Evolutionary conservation across 441 rosid genomes (phyloP).

Genomic region (Breynia disticha): DNA sequence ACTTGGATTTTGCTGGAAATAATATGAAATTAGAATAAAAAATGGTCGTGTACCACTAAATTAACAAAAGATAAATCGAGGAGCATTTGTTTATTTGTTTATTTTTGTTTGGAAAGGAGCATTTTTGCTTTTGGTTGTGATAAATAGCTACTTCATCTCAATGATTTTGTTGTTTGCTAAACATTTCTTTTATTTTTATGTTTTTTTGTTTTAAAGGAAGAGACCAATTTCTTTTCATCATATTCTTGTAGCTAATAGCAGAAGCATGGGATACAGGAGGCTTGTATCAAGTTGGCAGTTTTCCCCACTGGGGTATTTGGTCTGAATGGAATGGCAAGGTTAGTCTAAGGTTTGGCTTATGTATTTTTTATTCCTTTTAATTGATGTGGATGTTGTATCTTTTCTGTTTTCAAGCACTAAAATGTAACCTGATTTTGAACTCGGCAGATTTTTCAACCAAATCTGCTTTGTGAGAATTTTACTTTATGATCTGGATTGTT

Average conservation of each 20-base stretch:
- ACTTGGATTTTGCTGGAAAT: neutral
- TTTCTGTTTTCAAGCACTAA: neutral
- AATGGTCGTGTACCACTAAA: neutral
- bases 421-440: neutral
- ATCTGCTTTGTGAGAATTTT: too few species aligned
- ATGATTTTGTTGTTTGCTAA: too few species aligned
- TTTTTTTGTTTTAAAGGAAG: neutral
- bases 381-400: neutral
- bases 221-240: conserved; percentile 12
- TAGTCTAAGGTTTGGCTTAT: conserved; percentile 15
- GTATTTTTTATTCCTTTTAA: neutral
- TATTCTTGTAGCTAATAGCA: conserved; percentile 66
- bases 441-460: too few species aligned
- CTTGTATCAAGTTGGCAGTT: conserved; percentile 88
- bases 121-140: too few species aligned
- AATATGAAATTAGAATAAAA: neutral
- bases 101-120: too few species aligned
- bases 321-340: conserved; percentile 99
- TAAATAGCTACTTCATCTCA: too few species aligned
- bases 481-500: too few species aligned
- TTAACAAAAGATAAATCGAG: too few species aligned
- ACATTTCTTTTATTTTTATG: neutral
- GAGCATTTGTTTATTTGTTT: too few species aligned
- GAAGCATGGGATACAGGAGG: conserved; percentile 99
- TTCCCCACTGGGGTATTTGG: conserved; percentile 98